Conservation (phyloP, 305 asterid genomes). For the Euphrasia arctica region DNA sequence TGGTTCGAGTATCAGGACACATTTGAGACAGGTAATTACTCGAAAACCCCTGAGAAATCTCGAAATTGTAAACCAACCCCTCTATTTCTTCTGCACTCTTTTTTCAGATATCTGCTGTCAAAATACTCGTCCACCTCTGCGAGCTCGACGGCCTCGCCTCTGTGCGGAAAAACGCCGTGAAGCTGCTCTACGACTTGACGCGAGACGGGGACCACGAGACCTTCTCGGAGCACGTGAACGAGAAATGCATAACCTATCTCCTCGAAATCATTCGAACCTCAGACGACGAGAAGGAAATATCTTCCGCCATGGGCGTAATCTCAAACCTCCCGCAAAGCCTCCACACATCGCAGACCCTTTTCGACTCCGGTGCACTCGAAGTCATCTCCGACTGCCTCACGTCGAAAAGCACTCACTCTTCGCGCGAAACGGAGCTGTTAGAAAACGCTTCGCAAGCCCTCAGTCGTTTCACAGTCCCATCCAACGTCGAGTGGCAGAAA, state of each 20-base stretch:
- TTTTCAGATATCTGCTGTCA: constrained; percentile 32
- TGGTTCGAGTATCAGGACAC: not conserved
- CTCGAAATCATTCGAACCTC: not conserved
- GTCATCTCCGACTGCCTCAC: not conserved
- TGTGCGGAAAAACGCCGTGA: not conserved
- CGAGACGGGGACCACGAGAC: not conserved
- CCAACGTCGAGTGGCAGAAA: constrained; percentile 37
- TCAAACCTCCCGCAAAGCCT: not conserved
- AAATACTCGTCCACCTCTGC: constrained; percentile 45
- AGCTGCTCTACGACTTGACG: not conserved
- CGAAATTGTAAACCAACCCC: no score
- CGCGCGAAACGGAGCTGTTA: constrained; percentile 28
- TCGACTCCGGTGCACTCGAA: not conserved
- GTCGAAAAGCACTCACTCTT: not conserved
- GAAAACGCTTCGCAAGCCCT: constrained; percentile 39
- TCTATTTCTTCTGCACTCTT: not conserved
- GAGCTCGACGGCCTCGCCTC: constrained; percentile 30
- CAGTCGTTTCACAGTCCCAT: constrained; percentile 39
- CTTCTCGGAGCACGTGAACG: not conserved
- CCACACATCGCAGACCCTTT: not conserved
- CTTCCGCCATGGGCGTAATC: not conserved
- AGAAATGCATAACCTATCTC: not conserved
- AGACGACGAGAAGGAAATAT: not conserved
- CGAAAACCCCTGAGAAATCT: no score
- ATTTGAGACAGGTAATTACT: not conserved